These are phyloP conservation scores for Musa balbisiana DNA, from an alignment of 202 grass and related monocot genomes.

Conservation along the genomic window DNA sequence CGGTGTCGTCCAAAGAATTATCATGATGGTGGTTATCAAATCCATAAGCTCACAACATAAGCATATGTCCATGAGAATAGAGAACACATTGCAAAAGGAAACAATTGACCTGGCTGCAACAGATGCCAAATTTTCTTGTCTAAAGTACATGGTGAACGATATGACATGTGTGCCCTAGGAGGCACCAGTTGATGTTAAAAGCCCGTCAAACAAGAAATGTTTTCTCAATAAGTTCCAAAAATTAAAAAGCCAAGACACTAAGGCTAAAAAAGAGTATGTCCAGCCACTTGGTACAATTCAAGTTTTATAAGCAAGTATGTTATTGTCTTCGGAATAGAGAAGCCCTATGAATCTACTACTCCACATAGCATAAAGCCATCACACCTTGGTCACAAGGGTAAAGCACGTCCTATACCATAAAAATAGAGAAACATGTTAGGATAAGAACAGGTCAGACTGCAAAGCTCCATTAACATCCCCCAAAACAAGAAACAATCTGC, in stretches of 20 bases:
- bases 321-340: slow-evolving; percentile 9
- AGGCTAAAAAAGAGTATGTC: neutral
- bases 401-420: slow-evolving; percentile 23
- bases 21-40: neutral
- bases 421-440: neutral
- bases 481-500: neutral
- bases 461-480: too few relatives aligned
- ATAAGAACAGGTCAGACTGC: neutral
- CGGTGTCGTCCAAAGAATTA: neutral
- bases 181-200: too few relatives aligned
- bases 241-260: neutral
- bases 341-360: slow-evolving; percentile 7
- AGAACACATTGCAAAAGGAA: too few relatives aligned
- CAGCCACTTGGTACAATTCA: neutral
- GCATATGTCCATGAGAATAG: too few relatives aligned
- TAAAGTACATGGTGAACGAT: too few relatives aligned
- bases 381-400: slow-evolving; percentile 24
- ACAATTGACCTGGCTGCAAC: too few relatives aligned
- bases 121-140: too few relatives aligned
- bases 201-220: neutral
- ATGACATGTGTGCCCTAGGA: too few relatives aligned
- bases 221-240: neutral
- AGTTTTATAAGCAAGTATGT: neutral
- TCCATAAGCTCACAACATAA: too few relatives aligned
- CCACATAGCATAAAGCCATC: neutral